Conservation (phyloP, 2,329 filamentous ascomycete genomes). For the Pseudogymnoascus destructans region DNA sequence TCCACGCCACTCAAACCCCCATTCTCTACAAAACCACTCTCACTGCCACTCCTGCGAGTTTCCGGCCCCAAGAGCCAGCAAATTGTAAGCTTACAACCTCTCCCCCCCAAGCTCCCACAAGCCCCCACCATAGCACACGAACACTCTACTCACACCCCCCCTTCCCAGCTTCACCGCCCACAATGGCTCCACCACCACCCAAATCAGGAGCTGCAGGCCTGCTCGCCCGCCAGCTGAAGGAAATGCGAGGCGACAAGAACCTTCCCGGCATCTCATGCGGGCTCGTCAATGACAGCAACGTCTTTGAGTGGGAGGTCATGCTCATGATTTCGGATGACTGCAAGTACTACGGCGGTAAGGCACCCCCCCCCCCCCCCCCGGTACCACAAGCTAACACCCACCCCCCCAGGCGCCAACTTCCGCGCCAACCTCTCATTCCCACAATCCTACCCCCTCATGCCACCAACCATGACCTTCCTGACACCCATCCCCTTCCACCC, state of each 20-base stretch:
- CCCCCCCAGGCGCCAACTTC: constrained; percentile 72
- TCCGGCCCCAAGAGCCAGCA: background rate
- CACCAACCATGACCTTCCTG: constrained; percentile 80
- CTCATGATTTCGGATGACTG: constrained; percentile 94
- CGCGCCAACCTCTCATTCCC: constrained; percentile 76
- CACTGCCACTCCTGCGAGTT: background rate
- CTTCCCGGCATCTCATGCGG: constrained; percentile 91
- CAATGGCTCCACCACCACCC: constrained; percentile 9
- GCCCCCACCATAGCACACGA: background rate
- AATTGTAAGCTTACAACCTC: background rate
- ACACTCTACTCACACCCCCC: background rate
- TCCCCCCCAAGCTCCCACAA: background rate
- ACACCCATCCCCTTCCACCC: constrained; percentile 79
- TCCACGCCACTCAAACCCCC: background rate
- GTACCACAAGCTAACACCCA: background rate
- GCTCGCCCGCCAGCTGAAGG: constrained; percentile 75
- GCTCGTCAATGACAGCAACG: constrained; percentile 68
- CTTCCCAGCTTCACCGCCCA: background rate
- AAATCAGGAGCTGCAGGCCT: constrained; percentile 47
- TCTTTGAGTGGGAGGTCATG: constrained; percentile 98
- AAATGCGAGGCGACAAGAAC: constrained; percentile 85
- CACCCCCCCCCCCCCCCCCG: background rate
- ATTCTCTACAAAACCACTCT: background rate
- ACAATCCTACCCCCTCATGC: constrained; percentile 69
- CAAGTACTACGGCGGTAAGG: constrained; percentile 78